Conservation (phyloP, 2,329 filamentous ascomycete species). For the Huntiella decipiens region DNA sequence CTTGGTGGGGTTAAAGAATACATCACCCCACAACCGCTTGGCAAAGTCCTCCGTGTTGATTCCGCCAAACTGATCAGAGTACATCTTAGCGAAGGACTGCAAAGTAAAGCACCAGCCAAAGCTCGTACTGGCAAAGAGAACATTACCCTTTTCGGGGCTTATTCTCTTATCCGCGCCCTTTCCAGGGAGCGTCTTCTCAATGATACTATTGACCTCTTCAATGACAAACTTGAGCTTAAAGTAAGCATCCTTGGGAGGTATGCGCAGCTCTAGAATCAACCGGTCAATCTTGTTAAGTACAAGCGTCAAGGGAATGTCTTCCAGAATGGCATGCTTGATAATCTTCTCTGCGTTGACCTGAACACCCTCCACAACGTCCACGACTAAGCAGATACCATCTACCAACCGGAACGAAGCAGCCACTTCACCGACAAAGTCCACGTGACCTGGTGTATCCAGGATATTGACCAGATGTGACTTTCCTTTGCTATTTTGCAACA, state of each 20-base stretch:
- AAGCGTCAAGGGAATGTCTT: constrained; percentile 73
- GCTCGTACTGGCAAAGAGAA: constrained; percentile 82
- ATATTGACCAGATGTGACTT: constrained; percentile 95
- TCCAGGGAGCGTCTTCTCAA: constrained; percentile 70
- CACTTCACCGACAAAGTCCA: constrained; percentile 96
- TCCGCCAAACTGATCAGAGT: constrained; percentile 68
- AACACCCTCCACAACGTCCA: constrained; percentile 97
- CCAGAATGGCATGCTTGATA: constrained; percentile 83
- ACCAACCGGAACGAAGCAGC: constrained; percentile 71
- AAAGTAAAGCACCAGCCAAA: constrained; percentile 97
- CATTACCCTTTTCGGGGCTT: constrained; percentile 92
- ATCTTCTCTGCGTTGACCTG: constrained; percentile 94
- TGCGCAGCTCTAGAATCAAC: constrained; percentile 78
- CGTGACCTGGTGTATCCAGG: constrained; percentile 88
- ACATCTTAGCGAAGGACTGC: constrained; percentile 89
- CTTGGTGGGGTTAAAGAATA: constrained; percentile 84
- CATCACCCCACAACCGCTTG: constrained; percentile 77
- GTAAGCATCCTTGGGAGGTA: constrained; percentile 89
- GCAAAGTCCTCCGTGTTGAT: constrained; percentile 72
- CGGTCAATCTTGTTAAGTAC: constrained; percentile 97
- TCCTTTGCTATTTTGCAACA: constrained; percentile 70
- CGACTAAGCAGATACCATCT: constrained; percentile 81
- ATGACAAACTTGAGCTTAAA: constrained; percentile 99
- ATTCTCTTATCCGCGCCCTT: constrained; percentile 61
- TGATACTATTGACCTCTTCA: constrained; percentile 91